Evolutionary conservation across 352 stramenopile species (phyloP).

Genomic region (Pythium aquatile): DNA sequence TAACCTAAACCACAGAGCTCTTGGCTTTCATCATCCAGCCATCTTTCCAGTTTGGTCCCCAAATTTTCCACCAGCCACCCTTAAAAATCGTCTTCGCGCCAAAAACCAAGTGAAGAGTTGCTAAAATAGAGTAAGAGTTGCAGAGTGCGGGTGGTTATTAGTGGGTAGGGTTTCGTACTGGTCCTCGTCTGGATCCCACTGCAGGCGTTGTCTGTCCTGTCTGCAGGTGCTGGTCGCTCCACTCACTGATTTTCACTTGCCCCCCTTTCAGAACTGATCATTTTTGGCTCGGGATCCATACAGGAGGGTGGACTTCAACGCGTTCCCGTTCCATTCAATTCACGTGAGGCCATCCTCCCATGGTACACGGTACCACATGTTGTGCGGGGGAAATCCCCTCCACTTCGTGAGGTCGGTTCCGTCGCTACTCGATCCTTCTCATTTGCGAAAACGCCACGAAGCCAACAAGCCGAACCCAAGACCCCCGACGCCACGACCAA

Average conservation of each 20-base stretch:
- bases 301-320: constrained; percentile 17
- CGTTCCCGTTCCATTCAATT: not conserved
- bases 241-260: constrained; percentile 26
- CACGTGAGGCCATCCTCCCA: constrained; percentile 6
- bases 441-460: constrained; percentile 27
- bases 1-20: constrained; percentile 4
- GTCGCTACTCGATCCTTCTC: constrained; percentile 5
- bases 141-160: not conserved
- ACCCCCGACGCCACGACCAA: not conserved
- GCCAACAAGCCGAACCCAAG: constrained; percentile 10
- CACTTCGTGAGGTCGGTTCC: not conserved
- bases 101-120: not conserved
- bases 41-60: constrained; percentile 6
- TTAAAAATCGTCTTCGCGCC: not conserved
- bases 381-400: not conserved
- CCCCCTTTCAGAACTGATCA: constrained; percentile 25
- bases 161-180: constrained; percentile 15
- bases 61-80: constrained; percentile 8
- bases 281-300: constrained; percentile 8
- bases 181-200: constrained; percentile 1
- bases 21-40: constrained; percentile 5
- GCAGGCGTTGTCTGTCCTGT: constrained; percentile 6
- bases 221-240: constrained; percentile 9
- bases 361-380: constrained; percentile 17
- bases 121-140: constrained; percentile 3